phyloP scores from a whole-genome alignment of 2,329 filamentous ascomycete genomes.

The Paraphaeosphaeria minitans region DNA sequence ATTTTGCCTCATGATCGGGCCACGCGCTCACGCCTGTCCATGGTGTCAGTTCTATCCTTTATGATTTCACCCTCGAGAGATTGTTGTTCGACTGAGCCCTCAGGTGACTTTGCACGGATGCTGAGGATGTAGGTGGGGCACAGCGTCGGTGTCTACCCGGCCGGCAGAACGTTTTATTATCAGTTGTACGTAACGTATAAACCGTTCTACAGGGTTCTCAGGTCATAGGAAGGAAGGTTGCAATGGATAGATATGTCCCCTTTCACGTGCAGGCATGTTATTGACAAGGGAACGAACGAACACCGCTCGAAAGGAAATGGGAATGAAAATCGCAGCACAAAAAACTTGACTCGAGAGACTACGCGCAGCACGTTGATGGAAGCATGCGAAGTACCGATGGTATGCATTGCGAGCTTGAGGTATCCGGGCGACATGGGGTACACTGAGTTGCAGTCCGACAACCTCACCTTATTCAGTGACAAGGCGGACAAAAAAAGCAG shows the following conservation, averaged over 20 bases:
- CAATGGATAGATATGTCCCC: neutral
- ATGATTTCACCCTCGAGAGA: neutral
- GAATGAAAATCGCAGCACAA: neutral
- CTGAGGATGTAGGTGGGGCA: too few relatives aligned
- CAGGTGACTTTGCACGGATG: neutral
- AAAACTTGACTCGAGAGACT: neutral
- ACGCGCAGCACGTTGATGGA: neutral
- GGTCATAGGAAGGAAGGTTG: neutral
- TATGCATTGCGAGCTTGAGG: neutral
- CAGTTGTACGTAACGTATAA: neutral
- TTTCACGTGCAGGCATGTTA: neutral
- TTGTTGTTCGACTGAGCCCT: neutral
- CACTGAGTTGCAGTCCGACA: neutral
- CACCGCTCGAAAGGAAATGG: neutral
- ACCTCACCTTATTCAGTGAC: neutral
- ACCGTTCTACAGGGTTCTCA: neutral
- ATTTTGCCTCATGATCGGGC: neutral
- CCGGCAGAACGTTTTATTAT: neutral
- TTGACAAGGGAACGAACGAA: neutral
- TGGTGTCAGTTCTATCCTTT: neutral
- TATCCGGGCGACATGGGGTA: neutral
- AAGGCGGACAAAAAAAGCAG: neutral
- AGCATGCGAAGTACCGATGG: neutral
- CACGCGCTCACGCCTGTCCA: neutral
- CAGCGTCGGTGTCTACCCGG: neutral